Evolutionary conservation across 257 asterid species (phyloP).

Genomic region (Solanum chaucha): DNA sequence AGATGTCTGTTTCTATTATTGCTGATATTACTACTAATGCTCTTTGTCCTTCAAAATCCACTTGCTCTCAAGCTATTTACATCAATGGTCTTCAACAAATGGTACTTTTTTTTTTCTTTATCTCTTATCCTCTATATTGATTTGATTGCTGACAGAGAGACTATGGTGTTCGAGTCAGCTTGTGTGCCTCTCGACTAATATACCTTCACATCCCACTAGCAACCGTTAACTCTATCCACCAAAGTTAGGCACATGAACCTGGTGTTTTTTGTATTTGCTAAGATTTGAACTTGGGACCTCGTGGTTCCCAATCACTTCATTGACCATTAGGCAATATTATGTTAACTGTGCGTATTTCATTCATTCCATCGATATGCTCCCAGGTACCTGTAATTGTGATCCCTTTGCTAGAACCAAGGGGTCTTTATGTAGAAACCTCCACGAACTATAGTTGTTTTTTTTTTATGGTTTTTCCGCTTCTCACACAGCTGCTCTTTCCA

Average conservation of each 20-base stretch:
- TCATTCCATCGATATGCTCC: not conserved
- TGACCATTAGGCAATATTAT: not conserved
- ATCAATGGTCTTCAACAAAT: slow-evolving; percentile 87
- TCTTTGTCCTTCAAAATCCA: slow-evolving; percentile 52
- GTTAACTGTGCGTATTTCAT: not conserved
- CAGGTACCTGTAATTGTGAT: not conserved
- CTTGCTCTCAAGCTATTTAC: slow-evolving; percentile 70
- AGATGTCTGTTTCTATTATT: slow-evolving; percentile 75
- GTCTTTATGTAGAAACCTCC: not conserved
- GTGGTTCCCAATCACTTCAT: not conserved
- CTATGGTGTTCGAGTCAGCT: too few species aligned
- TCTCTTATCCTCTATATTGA: not conserved
- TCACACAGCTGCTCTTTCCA: too few species aligned
- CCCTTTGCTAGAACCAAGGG: not conserved
- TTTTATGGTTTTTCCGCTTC: too few species aligned
- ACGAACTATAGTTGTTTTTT: not conserved
- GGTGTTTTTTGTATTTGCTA: not conserved
- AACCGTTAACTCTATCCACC: not conserved
- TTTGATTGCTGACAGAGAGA: slow-evolving; percentile 24
- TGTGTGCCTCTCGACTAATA: not conserved
- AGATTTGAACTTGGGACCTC: not conserved
- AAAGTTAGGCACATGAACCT: not conserved
- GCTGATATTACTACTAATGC: slow-evolving; percentile 83
- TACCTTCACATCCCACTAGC: fast-evolving
- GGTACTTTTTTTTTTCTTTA: slow-evolving; percentile 4